Base-by-base conservation (phyloP, 2,329 filamentous ascomycete genomes). In the Coniochaeta sp. region DNA sequence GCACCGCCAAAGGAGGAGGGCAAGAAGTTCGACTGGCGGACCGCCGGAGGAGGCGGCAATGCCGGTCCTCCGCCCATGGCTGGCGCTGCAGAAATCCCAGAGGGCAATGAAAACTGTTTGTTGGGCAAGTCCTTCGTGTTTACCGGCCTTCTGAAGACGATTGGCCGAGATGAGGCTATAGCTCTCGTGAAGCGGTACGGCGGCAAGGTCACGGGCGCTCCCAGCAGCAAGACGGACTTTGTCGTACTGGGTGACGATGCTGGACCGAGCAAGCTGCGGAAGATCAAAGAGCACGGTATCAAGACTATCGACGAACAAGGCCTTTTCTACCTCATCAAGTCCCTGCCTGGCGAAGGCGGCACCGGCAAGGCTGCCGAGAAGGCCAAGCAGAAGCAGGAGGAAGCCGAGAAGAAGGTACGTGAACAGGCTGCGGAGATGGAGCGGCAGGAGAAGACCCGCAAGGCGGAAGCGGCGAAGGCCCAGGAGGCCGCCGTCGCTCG, bases 221-320 rank as follows among this genome's bases (percentile, higher is more conserved):
- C 96, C 22, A 98, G 93, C 71, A 89, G 88, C 69, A 98, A 96
- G 74, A 99, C 96, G 0, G 95, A 84, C 69, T 99, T 91, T 70
- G 92, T 99, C 54, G 90, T 99, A 17, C 82, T 99, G 2, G 95
- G 95, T 50, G 83, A 83, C 28, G 95, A 98, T 72, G 95, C 96
- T 26, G 95, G 95, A 0, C 95, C 95, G 1, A 96, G 89, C 74
- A 99, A 99, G 72, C 80, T 99, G 44, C 81, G 88, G 65, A 97
- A 93, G 66, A 98, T 99, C 66, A 81, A 84, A 60, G 83, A 91
- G 22, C 78, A 89, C 67, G 85, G 85, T 0, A 85, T 98, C 71
- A 97, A 92, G 73, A 96, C 93, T 0, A 97, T 99, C 69, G 89
- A 97, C 67, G 96, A 99, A 71, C 85, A 96, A 65, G 96, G 95